Percentiles rank a stretch among this genome's conserved stretches.
Evolutionary conservation across 2,329 filamentous ascomycete genomes (phyloP).

Genomic region (Fusarium tupiense): DNA sequence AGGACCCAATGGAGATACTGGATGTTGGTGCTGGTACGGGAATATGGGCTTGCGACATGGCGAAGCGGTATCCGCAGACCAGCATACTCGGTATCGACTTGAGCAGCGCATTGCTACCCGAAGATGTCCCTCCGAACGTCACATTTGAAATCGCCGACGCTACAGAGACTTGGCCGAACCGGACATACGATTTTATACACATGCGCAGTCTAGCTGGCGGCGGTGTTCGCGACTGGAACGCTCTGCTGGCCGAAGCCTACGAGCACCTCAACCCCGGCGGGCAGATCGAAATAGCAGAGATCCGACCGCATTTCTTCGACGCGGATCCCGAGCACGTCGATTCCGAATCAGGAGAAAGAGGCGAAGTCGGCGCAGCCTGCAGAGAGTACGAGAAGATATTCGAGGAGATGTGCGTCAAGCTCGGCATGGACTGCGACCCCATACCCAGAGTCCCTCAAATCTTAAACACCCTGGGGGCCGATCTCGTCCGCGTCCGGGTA

Average conservation of each 20-base stretch:
- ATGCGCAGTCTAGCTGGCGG: conserved; percentile 55
- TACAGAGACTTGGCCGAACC: conserved; percentile 56
- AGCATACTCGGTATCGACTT: conserved; percentile 54
- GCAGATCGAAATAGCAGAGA: conserved; percentile 56
- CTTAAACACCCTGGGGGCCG: conserved; percentile 52
- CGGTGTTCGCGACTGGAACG: conserved; percentile 55
- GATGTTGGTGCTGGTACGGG: conserved; percentile 57
- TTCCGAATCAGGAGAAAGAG: conserved; percentile 18
- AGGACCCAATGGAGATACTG: conserved; percentile 46
- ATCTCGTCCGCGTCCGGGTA: conserved; percentile 51
- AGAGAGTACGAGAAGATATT: conserved; percentile 50
- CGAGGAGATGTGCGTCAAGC: conserved; percentile 38
- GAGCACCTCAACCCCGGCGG: conserved; percentile 56
- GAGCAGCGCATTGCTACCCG: conserved; percentile 52
- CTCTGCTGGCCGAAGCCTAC: conserved; percentile 50
- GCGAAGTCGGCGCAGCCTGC: conserved; percentile 43
- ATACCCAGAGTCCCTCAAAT: conserved; percentile 48
- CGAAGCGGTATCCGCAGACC: conserved; percentile 51
- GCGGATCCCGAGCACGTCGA: conserved; percentile 45
- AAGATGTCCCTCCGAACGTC: conserved; percentile 65
- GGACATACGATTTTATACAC: conserved; percentile 54
- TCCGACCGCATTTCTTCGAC: conserved; percentile 53
- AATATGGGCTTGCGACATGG: conserved; percentile 56
- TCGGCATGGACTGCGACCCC: conserved; percentile 54
- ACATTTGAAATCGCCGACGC: conserved; percentile 68